These are phyloP conservation scores for Ganoderma resinaceum DNA, from an alignment of 1,284 basidiomycete genomes.

Conservation along the genomic window DNA sequence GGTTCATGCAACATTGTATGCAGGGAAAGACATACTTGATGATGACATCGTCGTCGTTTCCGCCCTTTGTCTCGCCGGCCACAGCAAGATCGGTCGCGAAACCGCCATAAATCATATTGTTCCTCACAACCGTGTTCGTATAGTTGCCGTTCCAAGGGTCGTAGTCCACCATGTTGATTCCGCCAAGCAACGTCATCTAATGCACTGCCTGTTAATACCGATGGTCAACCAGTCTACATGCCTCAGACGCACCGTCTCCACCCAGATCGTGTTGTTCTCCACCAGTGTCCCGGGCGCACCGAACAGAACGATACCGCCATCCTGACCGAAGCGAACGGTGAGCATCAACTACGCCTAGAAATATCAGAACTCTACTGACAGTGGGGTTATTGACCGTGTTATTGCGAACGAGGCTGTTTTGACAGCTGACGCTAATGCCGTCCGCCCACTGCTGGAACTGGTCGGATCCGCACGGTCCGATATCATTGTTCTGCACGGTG, in stretches of 20 bases:
- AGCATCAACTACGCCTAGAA: neutral
- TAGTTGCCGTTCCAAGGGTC: conserved; percentile 79
- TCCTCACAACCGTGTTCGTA: conserved; percentile 68
- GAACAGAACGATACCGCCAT: conserved; percentile 86
- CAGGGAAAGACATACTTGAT: conserved; percentile 61
- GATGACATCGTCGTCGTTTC: conserved; percentile 63
- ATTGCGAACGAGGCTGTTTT: conserved; percentile 67
- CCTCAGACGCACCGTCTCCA: conserved; percentile 58
- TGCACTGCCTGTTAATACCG: conserved; percentile 9
- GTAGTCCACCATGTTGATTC: conserved; percentile 86
- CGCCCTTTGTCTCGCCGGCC: conserved; percentile 54
- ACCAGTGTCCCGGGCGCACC: conserved; percentile 81
- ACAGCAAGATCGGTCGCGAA: conserved; percentile 59
- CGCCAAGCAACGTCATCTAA: conserved; percentile 76
- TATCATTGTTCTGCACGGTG: conserved; percentile 80
- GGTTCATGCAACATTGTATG: conserved; percentile 4
- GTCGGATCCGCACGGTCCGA: conserved; percentile 77
- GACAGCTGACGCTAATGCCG: conserved; percentile 83
- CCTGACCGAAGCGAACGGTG: conserved; percentile 38
- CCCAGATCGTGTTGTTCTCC: conserved; percentile 79
- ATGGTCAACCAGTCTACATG: neutral
- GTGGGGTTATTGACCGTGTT: conserved; percentile 81
- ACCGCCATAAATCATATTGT: conserved; percentile 76
- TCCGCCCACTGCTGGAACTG: conserved; percentile 82
- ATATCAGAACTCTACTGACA: conserved; percentile 23